Evolutionary conservation across 192 early-diverging fungal genomes (phyloP).

Genomic region (Entomortierella lignicola): DNA sequence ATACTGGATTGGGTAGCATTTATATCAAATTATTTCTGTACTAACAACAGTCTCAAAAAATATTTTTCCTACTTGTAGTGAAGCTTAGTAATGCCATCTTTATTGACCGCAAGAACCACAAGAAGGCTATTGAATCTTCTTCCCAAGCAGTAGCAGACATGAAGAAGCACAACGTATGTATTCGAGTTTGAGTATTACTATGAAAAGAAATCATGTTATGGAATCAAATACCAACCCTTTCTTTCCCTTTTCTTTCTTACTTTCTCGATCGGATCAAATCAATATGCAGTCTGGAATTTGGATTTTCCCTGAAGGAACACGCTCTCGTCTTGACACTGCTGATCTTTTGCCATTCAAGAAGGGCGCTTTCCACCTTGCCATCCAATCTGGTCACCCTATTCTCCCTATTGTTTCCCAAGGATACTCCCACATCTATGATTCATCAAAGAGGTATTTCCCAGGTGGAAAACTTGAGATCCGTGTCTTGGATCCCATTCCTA

Average conservation of each 20-base stretch:
- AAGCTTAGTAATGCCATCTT: conserved; percentile 86
- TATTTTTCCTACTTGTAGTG: conserved; percentile 62
- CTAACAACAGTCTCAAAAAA: too few relatives aligned
- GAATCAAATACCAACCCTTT: too few relatives aligned
- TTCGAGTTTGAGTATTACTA: neutral
- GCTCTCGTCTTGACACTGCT: conserved; percentile 76
- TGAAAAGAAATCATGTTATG: neutral
- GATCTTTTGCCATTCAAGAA: conserved; percentile 94
- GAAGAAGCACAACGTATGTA: conserved; percentile 72
- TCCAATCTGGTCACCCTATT: conserved; percentile 86
- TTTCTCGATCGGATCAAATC: neutral
- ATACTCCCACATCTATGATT: conserved; percentile 68
- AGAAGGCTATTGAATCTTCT: conserved; percentile 82
- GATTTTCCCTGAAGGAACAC: conserved; percentile 94
- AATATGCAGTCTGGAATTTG: conserved; percentile 81
- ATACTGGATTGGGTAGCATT: too few relatives aligned
- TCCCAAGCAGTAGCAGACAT: conserved; percentile 78
- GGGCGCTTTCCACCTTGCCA: conserved; percentile 95
- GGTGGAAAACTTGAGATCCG: conserved; percentile 68
- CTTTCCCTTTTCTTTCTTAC: neutral
- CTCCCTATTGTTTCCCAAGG: conserved; percentile 89
- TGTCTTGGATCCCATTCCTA: conserved; percentile 65
- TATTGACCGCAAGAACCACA: conserved; percentile 85
- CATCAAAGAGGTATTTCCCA: conserved; percentile 60
- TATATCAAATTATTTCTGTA: too few relatives aligned